Conservation (phyloP, 2,329 filamentous ascomycete species). For the Graphium sp. region DNA sequence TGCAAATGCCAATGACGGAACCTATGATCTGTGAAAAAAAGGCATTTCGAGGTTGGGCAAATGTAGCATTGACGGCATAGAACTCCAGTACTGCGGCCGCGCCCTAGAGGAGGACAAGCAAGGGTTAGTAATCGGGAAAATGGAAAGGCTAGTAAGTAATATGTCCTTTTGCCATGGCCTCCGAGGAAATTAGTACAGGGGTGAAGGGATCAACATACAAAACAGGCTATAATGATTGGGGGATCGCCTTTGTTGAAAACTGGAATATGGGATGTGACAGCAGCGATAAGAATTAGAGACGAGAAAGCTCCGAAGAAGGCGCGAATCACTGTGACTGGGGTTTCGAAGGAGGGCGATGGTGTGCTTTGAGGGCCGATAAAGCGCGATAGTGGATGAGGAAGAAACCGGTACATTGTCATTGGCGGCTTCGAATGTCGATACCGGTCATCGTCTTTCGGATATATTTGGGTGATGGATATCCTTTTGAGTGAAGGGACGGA, state of each 20-base stretch:
- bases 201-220: conserved; percentile 32
- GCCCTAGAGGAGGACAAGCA: conserved; percentile 27
- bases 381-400: too few species aligned
- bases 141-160: not conserved
- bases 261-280: conserved; percentile 34
- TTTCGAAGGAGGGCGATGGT: too few species aligned
- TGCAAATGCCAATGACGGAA: conserved; percentile 39
- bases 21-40: conserved; percentile 51
- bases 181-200: too few species aligned
- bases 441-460: too few species aligned
- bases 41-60: conserved; percentile 56
- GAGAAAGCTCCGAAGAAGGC: conserved; percentile 48
- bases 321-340: too few species aligned
- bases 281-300: conserved; percentile 41
- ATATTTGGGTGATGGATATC: too few species aligned
- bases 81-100: conserved; percentile 64
- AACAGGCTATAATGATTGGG: conserved; percentile 51
- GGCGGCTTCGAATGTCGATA: too few species aligned
- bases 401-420: too few species aligned
- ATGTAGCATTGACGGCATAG: conserved; percentile 52
- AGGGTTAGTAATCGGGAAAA: not conserved
- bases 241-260: conserved; percentile 32
- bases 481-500: too few species aligned
- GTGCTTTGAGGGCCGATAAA: too few species aligned
- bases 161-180: too few species aligned